A percentile compares a stretch with the other conserved stretches of the same genome.
These are phyloP conservation scores for Trichothecium roseum DNA, from an alignment of 2,329 filamentous ascomycete genomes.

Conservation along the genomic window DNA sequence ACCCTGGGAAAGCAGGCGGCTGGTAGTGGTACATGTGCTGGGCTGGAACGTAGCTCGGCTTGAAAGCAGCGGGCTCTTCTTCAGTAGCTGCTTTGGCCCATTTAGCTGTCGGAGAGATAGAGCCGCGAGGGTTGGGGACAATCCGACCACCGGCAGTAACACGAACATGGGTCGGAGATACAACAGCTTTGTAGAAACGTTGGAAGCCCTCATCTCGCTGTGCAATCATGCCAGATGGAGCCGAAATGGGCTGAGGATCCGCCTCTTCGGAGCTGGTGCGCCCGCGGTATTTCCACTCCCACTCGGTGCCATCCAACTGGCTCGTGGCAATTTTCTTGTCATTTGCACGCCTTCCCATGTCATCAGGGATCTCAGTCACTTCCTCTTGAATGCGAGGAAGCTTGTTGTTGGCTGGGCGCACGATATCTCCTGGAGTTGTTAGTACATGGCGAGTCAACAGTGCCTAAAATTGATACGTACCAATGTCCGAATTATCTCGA, in stretches of 20 bases:
- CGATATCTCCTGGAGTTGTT: slow-evolving; percentile 16
- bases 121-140: slow-evolving; percentile 50
- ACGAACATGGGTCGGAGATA: slow-evolving; percentile 55
- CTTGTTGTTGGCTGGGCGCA: slow-evolving; percentile 15
- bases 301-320: slow-evolving; percentile 28
- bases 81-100: slow-evolving; percentile 27
- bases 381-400: slow-evolving; percentile 22
- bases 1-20: no score
- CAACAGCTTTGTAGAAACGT: slow-evolving; percentile 57
- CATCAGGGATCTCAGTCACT: slow-evolving; percentile 5
- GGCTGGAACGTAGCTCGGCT: background rate
- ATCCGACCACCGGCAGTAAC: slow-evolving; percentile 59
- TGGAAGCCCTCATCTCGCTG: slow-evolving; percentile 57
- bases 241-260: slow-evolving; percentile 37
- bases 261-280: slow-evolving; percentile 32
- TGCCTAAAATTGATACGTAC: slow-evolving; percentile 16
- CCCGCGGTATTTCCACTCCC: slow-evolving; percentile 34
- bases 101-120: slow-evolving; percentile 42
- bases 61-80: background rate
- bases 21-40: slow-evolving; percentile 3
- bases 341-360: slow-evolving; percentile 2
- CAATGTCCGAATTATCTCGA: slow-evolving; percentile 26
- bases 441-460: background rate
- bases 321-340: slow-evolving; percentile 12
- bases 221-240: slow-evolving; percentile 39